These are phyloP conservation scores for Melanomma pulvis-pyrius DNA, from an alignment of 495 filamentous ascomycete genomes.

Conservation along the genomic window DNA sequence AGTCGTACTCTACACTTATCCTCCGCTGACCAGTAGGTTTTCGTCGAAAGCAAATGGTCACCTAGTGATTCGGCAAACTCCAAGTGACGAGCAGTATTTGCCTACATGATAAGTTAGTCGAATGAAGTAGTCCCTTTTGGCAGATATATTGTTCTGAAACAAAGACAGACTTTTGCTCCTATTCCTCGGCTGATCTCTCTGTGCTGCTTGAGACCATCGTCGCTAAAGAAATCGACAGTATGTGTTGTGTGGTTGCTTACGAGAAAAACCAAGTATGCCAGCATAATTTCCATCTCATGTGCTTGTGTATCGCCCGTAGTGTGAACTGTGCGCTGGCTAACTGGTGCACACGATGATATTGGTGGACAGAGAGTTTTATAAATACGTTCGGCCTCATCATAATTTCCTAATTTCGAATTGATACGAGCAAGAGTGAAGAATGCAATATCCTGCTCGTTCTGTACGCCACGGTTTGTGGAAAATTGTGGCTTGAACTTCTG, in stretches of 20 bases:
- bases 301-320: not conserved
- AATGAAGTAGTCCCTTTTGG: not conserved
- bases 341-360: not conserved
- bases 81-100: not conserved
- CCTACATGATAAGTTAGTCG: not conserved
- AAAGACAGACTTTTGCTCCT: no score
- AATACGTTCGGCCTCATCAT: not conserved
- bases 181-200: no score
- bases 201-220: no score
- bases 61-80: not conserved
- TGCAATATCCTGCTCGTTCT: slow-evolving; percentile 1
- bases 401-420: slow-evolving; percentile 5
- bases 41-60: not conserved
- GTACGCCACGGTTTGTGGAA: not conserved
- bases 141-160: no score
- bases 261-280: not conserved
- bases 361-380: not conserved
- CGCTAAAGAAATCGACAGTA: no score
- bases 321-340: not conserved
- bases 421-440: slow-evolving; percentile 4
- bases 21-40: not conserved
- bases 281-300: not conserved
- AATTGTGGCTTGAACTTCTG: not conserved
- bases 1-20: not conserved
- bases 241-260: not conserved